These are phyloP conservation scores for Aspergillus latus DNA, from an alignment of 2,329 filamentous ascomycete genomes.

Conservation along the genomic window DNA sequence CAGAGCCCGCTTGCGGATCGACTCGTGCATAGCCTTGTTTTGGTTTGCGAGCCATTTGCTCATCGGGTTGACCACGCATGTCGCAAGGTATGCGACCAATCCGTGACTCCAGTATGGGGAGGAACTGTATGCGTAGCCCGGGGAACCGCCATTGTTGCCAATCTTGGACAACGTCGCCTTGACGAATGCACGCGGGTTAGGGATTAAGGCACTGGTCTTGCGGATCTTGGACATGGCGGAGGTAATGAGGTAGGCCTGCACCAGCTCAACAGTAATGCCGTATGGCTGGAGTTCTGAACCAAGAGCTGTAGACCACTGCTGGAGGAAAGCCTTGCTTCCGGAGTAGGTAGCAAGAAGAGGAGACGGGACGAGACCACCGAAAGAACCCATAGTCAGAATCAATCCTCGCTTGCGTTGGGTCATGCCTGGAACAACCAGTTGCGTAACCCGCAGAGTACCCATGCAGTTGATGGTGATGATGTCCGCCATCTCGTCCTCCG, in stretches of 20 bases:
- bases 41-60: constrained; percentile 57
- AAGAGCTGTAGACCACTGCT: constrained; percentile 89
- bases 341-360: constrained; percentile 94
- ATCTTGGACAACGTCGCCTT: constrained; percentile 75
- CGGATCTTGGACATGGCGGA: constrained; percentile 97
- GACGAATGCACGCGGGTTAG: constrained; percentile 80
- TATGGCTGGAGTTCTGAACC: constrained; percentile 77
- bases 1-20: constrained; percentile 78
- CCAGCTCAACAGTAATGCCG: constrained; percentile 85
- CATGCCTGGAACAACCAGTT: constrained; percentile 81
- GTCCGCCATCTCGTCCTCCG: constrained; percentile 74
- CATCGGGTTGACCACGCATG: constrained; percentile 59
- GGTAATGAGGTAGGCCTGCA: constrained; percentile 89
- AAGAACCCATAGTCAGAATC: constrained; percentile 95
- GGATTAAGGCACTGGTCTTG: constrained; percentile 72
- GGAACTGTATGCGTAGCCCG: constrained; percentile 77
- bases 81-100: constrained; percentile 79
- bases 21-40: constrained; percentile 73
- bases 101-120: constrained; percentile 94
- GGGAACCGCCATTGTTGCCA: constrained; percentile 72
- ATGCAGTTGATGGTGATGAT: constrained; percentile 96
- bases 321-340: constrained; percentile 95
- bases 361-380: constrained; percentile 88
- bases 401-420: constrained; percentile 79
- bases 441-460: constrained; percentile 84